Base-by-base conservation (phyloP, 179 eudicot species). In the Beta lomatogona region DNA sequence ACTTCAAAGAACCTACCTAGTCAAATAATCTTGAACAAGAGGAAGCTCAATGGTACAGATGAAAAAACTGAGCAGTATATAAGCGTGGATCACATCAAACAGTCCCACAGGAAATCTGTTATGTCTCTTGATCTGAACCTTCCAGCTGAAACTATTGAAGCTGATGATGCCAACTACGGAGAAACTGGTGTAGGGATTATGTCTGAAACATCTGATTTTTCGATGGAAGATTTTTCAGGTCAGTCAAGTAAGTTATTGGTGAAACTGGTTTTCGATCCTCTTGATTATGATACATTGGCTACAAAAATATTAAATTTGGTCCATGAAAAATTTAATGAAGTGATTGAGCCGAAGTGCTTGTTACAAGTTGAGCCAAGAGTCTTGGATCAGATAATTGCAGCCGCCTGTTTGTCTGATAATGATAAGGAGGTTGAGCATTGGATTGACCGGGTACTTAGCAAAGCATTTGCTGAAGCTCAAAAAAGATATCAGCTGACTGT, bases 51-150 rank as follows among this genome's bases (percentile, higher is more conserved):
- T 74, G 82, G 76, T 63, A 65, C 78, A 13, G 78, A 77, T 63
- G 87, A 83, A 57, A 71, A 60, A 9, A 11, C 22, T 4, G 73
- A 75, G 71, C 75, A 53, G 10, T 21, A 2, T 57, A 61, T 59
- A 25, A 59, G 21, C 54, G 58, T 64, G 58, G 81, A 79, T 44
- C 78, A 50, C 13, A 73, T 82, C 54, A 87, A 85, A 84, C 86
- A 84, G 16, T 45, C 82, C 0, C 69, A 75, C 14, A 83, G 64
- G 65, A 72, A 65, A 45, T 60, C 87, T 46, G 84, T 61, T 65
- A 83, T 86, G 46, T 73, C 80, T 57, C 81, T 95, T 52, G 98
- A 95, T 85, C 87, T 95, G 78, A 95, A 95, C 85, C 90, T 93
- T 18, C 97, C 95, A 1, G 88, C 91, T 15, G 93, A 88, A 67